Evolutionary conservation across 2,329 filamentous ascomycete species (phyloP).

Genomic region (Reticulascus tulasneorum): DNA sequence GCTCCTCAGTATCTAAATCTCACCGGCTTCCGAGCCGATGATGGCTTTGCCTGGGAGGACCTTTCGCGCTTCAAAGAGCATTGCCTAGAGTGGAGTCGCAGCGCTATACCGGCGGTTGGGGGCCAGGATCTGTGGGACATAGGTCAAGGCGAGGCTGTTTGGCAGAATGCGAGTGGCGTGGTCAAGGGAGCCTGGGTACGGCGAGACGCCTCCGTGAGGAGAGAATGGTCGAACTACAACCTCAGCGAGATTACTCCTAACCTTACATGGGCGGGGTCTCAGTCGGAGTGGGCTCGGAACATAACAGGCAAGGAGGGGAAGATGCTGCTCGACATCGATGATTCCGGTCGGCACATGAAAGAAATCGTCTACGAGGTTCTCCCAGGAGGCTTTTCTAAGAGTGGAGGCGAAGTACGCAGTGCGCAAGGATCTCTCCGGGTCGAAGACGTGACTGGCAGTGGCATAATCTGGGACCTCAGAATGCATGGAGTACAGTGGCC

Average conservation of each 20-base stretch:
- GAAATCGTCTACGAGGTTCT: slow-evolving; percentile 36
- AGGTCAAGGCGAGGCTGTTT: slow-evolving; percentile 46
- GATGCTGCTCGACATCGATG: slow-evolving; percentile 62
- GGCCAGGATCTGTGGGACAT: slow-evolving; percentile 36
- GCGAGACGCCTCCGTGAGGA: slow-evolving; percentile 42
- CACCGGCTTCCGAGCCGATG: slow-evolving; percentile 69
- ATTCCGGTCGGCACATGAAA: slow-evolving; percentile 39
- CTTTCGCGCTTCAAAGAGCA: slow-evolving; percentile 62
- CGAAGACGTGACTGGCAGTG: slow-evolving; percentile 65
- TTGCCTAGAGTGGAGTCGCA: slow-evolving; percentile 57
- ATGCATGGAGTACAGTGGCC: slow-evolving; percentile 85
- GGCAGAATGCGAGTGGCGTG: slow-evolving; percentile 74
- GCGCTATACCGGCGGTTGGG: slow-evolving; percentile 39
- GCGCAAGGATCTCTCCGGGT: slow-evolving; percentile 68
- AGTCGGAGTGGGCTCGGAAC: slow-evolving; percentile 70
- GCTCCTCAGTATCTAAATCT: slow-evolving; percentile 58
- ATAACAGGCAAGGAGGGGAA: slow-evolving; percentile 69
- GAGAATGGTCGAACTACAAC: slow-evolving; percentile 53
- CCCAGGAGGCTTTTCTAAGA: slow-evolving; percentile 27
- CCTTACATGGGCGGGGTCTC: slow-evolving; percentile 59
- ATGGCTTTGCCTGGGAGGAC: slow-evolving; percentile 76
- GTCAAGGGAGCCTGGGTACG: slow-evolving; percentile 74
- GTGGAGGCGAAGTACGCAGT: slow-evolving; percentile 59
- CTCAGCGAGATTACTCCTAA: slow-evolving; percentile 60
- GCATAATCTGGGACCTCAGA: slow-evolving; percentile 74